Evolutionary conservation across 129 eudicot species (phyloP).

Genomic region (Artemisia annua): DNA sequence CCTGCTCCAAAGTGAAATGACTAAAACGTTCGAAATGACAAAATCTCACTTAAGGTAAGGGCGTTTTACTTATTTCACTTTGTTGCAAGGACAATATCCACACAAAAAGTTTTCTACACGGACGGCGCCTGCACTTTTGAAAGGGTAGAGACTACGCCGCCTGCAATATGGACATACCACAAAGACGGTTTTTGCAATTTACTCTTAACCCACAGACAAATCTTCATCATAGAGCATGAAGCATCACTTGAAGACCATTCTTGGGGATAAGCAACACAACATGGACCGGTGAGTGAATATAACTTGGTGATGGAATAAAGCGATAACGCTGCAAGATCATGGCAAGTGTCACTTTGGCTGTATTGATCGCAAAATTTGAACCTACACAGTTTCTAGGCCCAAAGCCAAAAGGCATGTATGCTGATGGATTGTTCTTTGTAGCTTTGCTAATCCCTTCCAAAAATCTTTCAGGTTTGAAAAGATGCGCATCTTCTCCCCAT

Average conservation of each 20-base stretch:
- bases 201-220: neutral
- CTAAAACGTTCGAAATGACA: too few species aligned
- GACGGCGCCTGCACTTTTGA: too few species aligned
- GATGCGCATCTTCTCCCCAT: constrained; percentile 59
- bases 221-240: constrained; percentile 29
- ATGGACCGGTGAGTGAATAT: constrained; percentile 37
- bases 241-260: constrained; percentile 44
- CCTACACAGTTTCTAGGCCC: constrained; percentile 54
- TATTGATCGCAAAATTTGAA: constrained; percentile 38
- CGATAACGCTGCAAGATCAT: constrained; percentile 47
- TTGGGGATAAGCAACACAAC: constrained; percentile 34
- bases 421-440: constrained; percentile 45
- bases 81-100: too few species aligned
- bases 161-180: too few species aligned
- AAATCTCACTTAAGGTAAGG: too few species aligned
- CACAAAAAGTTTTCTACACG: too few species aligned
- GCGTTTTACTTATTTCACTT: too few species aligned
- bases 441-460: constrained; percentile 49
- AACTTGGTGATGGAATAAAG: constrained; percentile 35
- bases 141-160: too few species aligned
- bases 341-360: constrained; percentile 44
- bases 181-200: too few species aligned
- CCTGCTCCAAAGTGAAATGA: too few species aligned
- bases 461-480: constrained; percentile 58
- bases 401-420: constrained; percentile 50